Evolutionary conservation across 2,329 filamentous ascomycete genomes (phyloP).

Genomic region (Botryosphaeria agaves): DNA sequence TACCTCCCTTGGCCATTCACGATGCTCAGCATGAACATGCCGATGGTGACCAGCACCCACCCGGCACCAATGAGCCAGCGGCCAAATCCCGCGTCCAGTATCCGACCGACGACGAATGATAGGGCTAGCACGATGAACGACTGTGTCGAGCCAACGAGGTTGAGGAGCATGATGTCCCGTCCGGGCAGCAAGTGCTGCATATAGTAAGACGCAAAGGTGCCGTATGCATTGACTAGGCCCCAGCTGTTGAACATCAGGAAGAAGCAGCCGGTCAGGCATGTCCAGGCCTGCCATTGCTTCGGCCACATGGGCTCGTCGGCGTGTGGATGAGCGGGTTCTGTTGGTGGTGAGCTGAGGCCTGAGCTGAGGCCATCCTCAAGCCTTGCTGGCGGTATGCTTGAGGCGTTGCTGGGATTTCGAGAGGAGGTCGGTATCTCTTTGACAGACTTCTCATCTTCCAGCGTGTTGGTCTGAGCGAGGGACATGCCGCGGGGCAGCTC

Average conservation of each 20-base stretch:
- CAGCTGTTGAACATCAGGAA: conserved; percentile 33
- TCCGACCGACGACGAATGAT: conserved; percentile 27
- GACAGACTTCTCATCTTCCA: no score
- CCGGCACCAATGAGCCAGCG: conserved; percentile 23
- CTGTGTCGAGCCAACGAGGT: conserved; percentile 30
- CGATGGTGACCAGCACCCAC: conserved; percentile 22
- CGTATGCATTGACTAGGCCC: conserved; percentile 32
- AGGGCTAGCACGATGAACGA: conserved; percentile 27
- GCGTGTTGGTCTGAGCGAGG: no score
- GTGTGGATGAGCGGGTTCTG: no score
- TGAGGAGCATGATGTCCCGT: conserved; percentile 23
- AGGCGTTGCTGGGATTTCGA: no score
- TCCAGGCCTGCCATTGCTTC: conserved; percentile 24
- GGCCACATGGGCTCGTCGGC: conserved; percentile 25
- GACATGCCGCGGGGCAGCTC: no score
- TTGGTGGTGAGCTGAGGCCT: no score
- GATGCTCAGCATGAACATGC: conserved; percentile 26
- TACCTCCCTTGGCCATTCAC: conserved; percentile 19
- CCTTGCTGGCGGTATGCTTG: no score
- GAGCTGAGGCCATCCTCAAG: no score
- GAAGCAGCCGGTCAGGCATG: conserved; percentile 28
- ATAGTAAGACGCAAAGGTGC: conserved; percentile 32
- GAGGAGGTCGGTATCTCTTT: no score
- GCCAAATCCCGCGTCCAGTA: conserved; percentile 29
- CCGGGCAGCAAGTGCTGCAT: conserved; percentile 24